Conservation (phyloP, 1,284 basidiomycete species). For the Termitomyces sp. region DNA sequence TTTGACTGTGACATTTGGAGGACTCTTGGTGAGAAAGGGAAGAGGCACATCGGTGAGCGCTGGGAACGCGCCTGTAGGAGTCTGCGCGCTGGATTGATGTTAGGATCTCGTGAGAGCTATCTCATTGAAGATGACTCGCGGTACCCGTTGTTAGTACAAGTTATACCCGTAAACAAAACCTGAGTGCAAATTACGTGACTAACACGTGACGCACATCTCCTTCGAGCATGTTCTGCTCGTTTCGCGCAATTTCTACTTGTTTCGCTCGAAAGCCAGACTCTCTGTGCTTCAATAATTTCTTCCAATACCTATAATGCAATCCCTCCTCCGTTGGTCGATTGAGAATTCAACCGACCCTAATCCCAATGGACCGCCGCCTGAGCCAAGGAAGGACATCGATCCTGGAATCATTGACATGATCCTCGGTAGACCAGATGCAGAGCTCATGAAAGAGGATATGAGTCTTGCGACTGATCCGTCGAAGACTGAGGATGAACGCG, state of each 20-base stretch:
- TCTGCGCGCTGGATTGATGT: too few relatives aligned
- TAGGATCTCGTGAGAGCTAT: too few relatives aligned
- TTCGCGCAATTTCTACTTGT: not conserved
- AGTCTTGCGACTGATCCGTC: constrained; percentile 62
- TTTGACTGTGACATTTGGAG: not conserved
- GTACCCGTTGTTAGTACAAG: too few relatives aligned
- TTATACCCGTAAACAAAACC: too few relatives aligned
- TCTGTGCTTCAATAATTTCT: not conserved
- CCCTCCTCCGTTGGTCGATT: constrained; percentile 71
- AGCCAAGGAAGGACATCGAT: constrained; percentile 51
- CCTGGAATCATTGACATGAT: constrained; percentile 83
- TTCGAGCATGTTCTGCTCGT: not conserved
- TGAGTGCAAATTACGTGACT: too few relatives aligned
- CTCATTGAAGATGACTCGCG: too few relatives aligned
- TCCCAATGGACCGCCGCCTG: constrained; percentile 25
- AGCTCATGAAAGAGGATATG: constrained; percentile 86
- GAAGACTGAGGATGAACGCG: constrained; percentile 59
- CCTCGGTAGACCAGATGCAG: constrained; percentile 81
- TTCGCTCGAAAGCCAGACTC: not conserved
- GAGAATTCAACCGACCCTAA: constrained; percentile 49
- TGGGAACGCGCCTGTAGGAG: not conserved
- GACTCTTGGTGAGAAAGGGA: not conserved
- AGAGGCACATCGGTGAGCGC: not conserved
- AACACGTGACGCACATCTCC: not conserved
- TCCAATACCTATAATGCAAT: constrained; percentile 47